Evolutionary conservation across 2,329 filamentous ascomycete species (phyloP), one percentile per base, ranked within the genome.

Genomic region (Fusarium sp.): DNA sequence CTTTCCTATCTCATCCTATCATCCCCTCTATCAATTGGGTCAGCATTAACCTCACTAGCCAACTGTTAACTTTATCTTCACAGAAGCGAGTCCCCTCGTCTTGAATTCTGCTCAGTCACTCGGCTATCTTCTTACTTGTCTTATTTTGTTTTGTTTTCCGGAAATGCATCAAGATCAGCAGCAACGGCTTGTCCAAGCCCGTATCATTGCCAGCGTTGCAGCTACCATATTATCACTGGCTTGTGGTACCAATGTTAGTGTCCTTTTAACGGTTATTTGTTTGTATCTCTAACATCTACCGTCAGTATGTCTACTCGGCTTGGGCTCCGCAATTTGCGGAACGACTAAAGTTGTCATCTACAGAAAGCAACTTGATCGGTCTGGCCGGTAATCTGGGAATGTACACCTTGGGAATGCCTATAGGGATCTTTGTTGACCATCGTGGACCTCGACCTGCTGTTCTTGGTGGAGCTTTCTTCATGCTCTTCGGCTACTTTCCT

Each of bases 281-380:
- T 41, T 55, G 31, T 21, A 37, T 11, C 48, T 48, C 56, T 63
- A 67, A 73, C 59, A 47, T 53, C 46, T 31, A 49, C 20, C 53
- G 49, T n/a, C 77, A 98, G 93, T 98, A 99, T 88, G 95, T 94
- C 77, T 99, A 98, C 81, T 98, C 94, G 57, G 95, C 95, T 80
- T 99, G 96, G 94, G 94, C 93, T 16, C 96, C 96, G 21, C 94
- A 98, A 81, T 98, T 98, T 77, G 94, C 94, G 49, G 91, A 97
- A 75, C 90, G 88, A 73, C 85, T 99, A 74, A 90, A 92, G 77
- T 88, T 98, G 65, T 94, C 94, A 16, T 92, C 96, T n/a, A 98
- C 95, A 5, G 87, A 98, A 79, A 94, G 89, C 80, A 98, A 99
- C 80, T 81, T 98, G 70, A 94, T 99, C 77, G 94, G 92, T 42